Conservation (phyloP, 1,284 basidiomycete genomes). For the Ganoderma lingzhi region DNA sequence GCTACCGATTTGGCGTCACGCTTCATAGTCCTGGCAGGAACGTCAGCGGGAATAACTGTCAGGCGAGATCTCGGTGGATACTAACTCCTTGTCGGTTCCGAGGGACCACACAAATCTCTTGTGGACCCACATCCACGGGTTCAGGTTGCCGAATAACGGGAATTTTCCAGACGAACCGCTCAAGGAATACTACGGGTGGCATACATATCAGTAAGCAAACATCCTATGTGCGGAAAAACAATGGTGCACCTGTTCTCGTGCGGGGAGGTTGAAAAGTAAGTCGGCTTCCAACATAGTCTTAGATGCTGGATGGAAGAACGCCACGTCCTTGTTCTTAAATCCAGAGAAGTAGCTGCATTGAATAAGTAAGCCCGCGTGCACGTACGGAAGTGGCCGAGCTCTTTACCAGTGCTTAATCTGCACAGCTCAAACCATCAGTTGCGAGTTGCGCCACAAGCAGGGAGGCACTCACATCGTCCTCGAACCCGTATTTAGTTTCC, state of each 20-base stretch:
- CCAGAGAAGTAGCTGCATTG: conserved; percentile 79
- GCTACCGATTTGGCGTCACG: conserved; percentile 76
- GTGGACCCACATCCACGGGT: conserved; percentile 69
- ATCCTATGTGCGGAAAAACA: conserved; percentile 2
- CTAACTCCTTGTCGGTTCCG: conserved; percentile 70
- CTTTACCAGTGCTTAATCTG: conserved; percentile 66
- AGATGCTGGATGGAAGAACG: conserved; percentile 84
- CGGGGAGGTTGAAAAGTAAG: conserved; percentile 89
- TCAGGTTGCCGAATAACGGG: conserved; percentile 57
- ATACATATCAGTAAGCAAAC: too few relatives aligned
- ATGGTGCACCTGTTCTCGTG: conserved; percentile 78
- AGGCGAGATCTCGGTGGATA: conserved; percentile 25
- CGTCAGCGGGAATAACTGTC: conserved; percentile 1
- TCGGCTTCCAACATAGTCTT: conserved; percentile 90
- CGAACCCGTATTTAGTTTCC: conserved; percentile 77
- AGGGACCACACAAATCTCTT: conserved; percentile 59
- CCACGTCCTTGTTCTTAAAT: conserved; percentile 87
- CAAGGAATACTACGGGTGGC: conserved; percentile 54
- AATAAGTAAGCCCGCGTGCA: too few relatives aligned
- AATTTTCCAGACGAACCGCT: conserved; percentile 56
- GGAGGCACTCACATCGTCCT: conserved; percentile 72
- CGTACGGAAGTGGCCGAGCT: background rate
- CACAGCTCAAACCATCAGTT: background rate
- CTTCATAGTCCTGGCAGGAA: conserved; percentile 67
- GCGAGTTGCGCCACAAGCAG: background rate